Evolutionary conservation across 345 rosid genomes (phyloP).

Genomic region (Citrus cavaleriei): DNA sequence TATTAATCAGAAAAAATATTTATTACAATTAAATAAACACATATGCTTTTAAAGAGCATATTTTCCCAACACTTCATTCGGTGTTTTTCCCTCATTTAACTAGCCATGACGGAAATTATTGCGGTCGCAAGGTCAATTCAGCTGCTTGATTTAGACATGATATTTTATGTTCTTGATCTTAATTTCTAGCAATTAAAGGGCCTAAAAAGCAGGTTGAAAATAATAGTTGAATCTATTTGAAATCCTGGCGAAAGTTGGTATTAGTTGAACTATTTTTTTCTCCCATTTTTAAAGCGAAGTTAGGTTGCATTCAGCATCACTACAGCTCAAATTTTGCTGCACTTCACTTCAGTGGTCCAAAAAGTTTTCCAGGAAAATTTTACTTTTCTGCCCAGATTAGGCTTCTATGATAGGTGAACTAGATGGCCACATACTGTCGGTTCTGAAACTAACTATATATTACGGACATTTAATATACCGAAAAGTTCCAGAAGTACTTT

Average conservation of each 20-base stretch:
- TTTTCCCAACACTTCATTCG: background rate
- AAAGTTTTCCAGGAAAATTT: background rate
- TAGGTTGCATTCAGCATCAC: background rate
- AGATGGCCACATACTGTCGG: background rate
- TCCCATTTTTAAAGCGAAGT: background rate
- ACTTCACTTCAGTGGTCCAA: conserved; percentile 7
- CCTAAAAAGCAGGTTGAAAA: conserved; percentile 23
- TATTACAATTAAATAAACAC: too few relatives aligned
- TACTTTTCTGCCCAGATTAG: too few relatives aligned
- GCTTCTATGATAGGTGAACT: background rate
- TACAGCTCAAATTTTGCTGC: background rate
- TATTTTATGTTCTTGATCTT: background rate
- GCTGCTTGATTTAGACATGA: background rate
- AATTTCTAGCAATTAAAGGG: conserved; percentile 21
- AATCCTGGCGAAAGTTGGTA: conserved; percentile 12
- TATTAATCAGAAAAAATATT: too few relatives aligned
- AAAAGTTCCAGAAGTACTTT: background rate
- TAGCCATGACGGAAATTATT: background rate
- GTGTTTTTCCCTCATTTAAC: background rate
- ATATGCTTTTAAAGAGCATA: too few relatives aligned
- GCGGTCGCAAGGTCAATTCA: background rate
- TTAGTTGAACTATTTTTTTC: conserved; percentile 21
- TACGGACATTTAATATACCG: background rate
- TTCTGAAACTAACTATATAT: background rate
- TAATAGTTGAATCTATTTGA: background rate